Base-by-base conservation (phyloP, 2,329 filamentous ascomycete species). In the Mycosphaerelloides madeirae region DNA sequence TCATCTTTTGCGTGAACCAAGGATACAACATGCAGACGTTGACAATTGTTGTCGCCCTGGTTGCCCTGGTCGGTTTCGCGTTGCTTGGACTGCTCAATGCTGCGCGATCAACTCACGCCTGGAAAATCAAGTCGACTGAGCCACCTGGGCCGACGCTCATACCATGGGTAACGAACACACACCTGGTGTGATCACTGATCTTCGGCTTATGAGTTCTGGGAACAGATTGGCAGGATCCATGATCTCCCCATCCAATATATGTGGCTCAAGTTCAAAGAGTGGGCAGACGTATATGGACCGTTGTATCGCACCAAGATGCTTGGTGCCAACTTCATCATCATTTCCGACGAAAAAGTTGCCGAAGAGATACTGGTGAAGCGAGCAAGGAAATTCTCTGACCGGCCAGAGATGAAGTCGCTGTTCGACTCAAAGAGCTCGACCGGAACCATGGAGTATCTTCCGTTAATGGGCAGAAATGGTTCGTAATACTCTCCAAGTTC, bases 391-490 rank as follows among this genome's bases (percentile, higher is more conserved):
- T 75, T 76, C 57, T 77, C 74, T 3, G 75, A 78, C 52, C 64
- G 75, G 22, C 63, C 73, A n/a, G 60, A 66, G 43, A 69, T 78
- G 38, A 68, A 67, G 46, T 77, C 74, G 0, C 56, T 78, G 25
- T 74, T 76, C 44, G 74, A 78, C 55, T 72, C 74, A 0, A 78
- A 79, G 61, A 76, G 73, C 50, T 73, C 71, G 1, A 54, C 72
- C 57, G 75, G 75, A 2, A 77, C 74, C 1, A 76, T 76, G 74
- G 74, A 77, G 45, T 78, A 78, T 45, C 65, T 78, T 2, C 75
- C 75, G 3, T 56, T 78, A 32, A 78, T 78, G 75, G 75, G 75
- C 37, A 74, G 70, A 59, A 78, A 78, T 50, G 65, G 75, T 77
- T 62, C 59, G 73, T 59, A 41, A 25, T 9, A 25, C 22, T 5